Evolutionary conservation across 495 filamentous ascomycete species (phyloP), one percentile per base, ranked within the genome.

Genomic region (Aspergillus mulundensis): DNA sequence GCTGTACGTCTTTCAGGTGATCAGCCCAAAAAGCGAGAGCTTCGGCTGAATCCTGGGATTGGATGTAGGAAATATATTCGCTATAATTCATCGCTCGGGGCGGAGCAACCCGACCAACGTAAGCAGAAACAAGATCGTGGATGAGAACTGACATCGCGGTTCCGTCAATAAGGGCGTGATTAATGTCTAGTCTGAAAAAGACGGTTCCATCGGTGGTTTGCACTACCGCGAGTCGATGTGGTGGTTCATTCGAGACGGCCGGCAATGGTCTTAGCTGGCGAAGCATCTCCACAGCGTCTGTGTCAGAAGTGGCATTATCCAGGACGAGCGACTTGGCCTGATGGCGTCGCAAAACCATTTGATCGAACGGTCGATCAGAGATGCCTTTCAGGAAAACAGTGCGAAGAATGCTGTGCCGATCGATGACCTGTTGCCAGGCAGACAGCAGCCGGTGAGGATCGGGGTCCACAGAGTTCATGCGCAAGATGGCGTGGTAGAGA

Each of bases 341-440:
- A 15, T 36, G 32, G 32, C 32, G 5, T 2, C 32, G 8, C 32
- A 36, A 10, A 36, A 36, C 32, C 32, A 36, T 36, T 36, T 36
- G 32, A 36, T 25, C 25, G 42, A 42, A 28, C 8, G 6, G 10
- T 23, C n/a, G 18, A 14, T 36, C 23, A 2, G 39, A 44, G n/a
- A 44, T 38, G 11, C 19, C 15, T 14, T 75, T 68, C 23, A 79
- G 59, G 41, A 81, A 80, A 15, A 78, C 65, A 0, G 80, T 79
- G 19, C 80, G 59, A 11, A 83, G 67, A 11, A 71, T 61, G 0
- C 74, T 53, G 58, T 83, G 79, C 21, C 69, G 71, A 7, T 68
- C 53, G 18, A 80, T 72, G 2, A 83, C 72, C n/a, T 48, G 61
- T 43, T 67, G 56, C 80, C 80, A 84, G 0, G 80, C 77, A 82